Evolutionary conservation across 2,329 filamentous ascomycete genomes (phyloP).

Genomic region (Apiospora koreana): DNA sequence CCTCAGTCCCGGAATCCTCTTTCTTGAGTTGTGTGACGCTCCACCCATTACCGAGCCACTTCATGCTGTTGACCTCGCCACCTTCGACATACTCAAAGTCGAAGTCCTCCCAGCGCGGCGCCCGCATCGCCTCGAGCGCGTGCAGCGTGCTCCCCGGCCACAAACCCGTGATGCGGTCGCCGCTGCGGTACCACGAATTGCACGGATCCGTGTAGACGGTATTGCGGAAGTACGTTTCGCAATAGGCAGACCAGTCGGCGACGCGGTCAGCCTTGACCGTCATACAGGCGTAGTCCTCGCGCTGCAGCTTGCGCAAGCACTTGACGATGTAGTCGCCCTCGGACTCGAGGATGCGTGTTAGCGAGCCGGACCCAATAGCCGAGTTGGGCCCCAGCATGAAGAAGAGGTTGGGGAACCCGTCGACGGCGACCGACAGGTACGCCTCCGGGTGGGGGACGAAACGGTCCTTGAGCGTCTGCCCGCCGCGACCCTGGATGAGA

Average conservation of each 20-base stretch:
- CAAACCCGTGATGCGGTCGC: slow-evolving; percentile 40
- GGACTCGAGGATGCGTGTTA: slow-evolving; percentile 48
- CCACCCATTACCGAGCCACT: slow-evolving; percentile 45
- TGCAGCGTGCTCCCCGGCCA: slow-evolving; percentile 49
- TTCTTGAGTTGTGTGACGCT: slow-evolving; percentile 38
- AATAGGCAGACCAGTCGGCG: slow-evolving; percentile 48
- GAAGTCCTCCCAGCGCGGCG: slow-evolving; percentile 49
- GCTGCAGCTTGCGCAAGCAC: slow-evolving; percentile 48
- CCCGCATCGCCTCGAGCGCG: slow-evolving; percentile 41
- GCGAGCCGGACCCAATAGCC: slow-evolving; percentile 46
- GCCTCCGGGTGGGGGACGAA: slow-evolving; percentile 41
- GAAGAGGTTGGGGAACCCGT: slow-evolving; percentile 51
- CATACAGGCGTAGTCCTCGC: slow-evolving; percentile 46
- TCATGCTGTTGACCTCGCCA: slow-evolving; percentile 31
- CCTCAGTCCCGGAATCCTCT: slow-evolving; percentile 25
- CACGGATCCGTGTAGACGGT: slow-evolving; percentile 51
- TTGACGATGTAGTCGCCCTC: slow-evolving; percentile 50
- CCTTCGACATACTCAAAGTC: slow-evolving; percentile 37
- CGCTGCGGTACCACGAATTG: slow-evolving; percentile 55
- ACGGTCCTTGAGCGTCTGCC: slow-evolving; percentile 37
- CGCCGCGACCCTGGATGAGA: slow-evolving; percentile 39
- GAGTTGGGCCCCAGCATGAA: slow-evolving; percentile 52
- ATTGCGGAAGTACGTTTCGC: slow-evolving; percentile 47
- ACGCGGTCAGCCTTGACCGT: slow-evolving; percentile 44
- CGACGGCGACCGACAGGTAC: slow-evolving; percentile 47